A percentile compares a stretch with the other conserved stretches of the same genome.
phyloP scores from a whole-genome alignment of 192 early-diverging fungal genomes.

The Globomyces pollinis-pini region DNA sequence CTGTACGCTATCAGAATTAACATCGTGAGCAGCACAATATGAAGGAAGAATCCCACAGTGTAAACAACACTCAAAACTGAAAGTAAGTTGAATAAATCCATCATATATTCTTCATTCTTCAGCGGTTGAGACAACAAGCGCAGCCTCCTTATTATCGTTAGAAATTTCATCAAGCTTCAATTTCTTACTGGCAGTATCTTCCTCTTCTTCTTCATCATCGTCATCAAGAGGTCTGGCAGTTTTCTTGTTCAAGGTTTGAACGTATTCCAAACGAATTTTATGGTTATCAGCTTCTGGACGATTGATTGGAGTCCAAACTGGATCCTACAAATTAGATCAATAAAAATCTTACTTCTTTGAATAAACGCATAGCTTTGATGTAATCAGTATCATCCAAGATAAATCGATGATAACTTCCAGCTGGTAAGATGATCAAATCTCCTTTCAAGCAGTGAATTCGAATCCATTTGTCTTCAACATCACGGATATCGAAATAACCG shows the following conservation, averaged over 20 bases:
- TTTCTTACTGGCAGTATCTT: conserved; percentile 9
- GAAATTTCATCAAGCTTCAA: background rate
- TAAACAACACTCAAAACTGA: too few species aligned
- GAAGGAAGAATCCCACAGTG: too few species aligned
- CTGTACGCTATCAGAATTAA: too few species aligned
- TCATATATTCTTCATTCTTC: too few species aligned
- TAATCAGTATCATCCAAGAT: conserved; percentile 82
- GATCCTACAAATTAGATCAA: background rate
- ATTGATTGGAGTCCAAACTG: conserved; percentile 9
- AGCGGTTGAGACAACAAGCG: background rate
- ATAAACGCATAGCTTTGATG: conserved; percentile 74
- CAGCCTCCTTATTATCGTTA: conserved; percentile 2
- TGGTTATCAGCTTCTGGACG: background rate
- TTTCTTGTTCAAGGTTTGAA: background rate
- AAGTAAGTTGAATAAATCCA: too few species aligned
- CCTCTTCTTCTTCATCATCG: conserved; percentile 3
- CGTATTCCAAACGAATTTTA: background rate
- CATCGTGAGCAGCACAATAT: too few species aligned
- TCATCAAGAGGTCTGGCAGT: background rate
- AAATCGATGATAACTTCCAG: conserved; percentile 95
- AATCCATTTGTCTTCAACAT: conserved; percentile 68
- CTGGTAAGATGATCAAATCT: conserved; percentile 86
- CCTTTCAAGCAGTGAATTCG: conserved; percentile 64
- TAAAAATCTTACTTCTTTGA: conserved; percentile 32
- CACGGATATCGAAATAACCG: conserved; percentile 78